Evolutionary conservation across 208 protist genomes (phyloP).

Genomic region (Acanthamoeba pearcei): DNA sequence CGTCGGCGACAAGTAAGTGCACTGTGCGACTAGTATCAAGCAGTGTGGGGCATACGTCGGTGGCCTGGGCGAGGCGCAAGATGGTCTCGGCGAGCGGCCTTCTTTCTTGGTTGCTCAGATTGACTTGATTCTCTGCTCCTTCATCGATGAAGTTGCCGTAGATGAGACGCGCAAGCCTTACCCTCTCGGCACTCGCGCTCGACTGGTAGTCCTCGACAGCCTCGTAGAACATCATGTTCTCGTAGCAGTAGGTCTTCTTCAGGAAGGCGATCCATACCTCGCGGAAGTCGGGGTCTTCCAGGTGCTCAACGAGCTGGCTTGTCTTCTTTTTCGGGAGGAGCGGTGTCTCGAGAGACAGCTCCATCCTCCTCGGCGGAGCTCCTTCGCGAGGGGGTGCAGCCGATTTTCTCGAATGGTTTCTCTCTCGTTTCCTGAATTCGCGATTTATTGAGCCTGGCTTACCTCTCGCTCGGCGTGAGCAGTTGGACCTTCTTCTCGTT

Average conservation of each 20-base stretch:
- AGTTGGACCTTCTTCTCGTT: neutral
- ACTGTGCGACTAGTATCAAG: neutral
- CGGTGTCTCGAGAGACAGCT: neutral
- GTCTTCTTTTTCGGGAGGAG: neutral
- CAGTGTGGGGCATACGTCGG: neutral
- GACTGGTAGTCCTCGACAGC: neutral
- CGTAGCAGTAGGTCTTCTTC: neutral
- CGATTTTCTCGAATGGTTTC: neutral
- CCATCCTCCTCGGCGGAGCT: neutral
- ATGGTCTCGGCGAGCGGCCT: neutral
- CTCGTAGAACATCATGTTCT: conserved; percentile 30
- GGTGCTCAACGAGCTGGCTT: neutral
- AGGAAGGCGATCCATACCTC: neutral
- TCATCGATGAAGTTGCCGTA: neutral
- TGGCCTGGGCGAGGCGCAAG: neutral
- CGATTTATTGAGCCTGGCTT: too few relatives aligned
- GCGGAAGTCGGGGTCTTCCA: neutral
- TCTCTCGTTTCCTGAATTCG: too few relatives aligned
- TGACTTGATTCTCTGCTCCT: neutral
- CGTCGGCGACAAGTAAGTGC: neutral
- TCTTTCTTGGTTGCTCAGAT: neutral
- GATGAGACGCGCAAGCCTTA: neutral
- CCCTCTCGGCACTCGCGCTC: neutral
- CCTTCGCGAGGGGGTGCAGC: neutral
- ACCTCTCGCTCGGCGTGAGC: neutral